Conservation (phyloP, 495 filamentous ascomycete genomes). For the Neurospora sp. region DNA sequence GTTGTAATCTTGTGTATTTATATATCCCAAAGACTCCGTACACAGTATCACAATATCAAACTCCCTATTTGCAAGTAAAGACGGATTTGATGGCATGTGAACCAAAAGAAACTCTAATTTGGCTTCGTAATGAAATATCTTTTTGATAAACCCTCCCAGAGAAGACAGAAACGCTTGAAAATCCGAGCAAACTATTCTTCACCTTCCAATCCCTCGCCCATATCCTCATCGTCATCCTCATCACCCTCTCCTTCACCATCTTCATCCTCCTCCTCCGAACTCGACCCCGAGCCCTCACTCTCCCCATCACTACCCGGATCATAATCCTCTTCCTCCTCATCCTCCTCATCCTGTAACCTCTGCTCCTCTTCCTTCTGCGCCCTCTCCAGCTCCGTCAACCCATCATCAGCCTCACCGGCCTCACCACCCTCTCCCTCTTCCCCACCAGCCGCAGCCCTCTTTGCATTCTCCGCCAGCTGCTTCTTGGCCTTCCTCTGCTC, state of each 20-base stretch:
- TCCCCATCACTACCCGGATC: slow-evolving; percentile 69
- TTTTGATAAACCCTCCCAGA: not conserved
- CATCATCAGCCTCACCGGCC: slow-evolving; percentile 48
- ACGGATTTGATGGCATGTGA: not conserved
- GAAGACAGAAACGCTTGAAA: not conserved
- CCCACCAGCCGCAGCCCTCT: slow-evolving; percentile 35
- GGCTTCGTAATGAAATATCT: not conserved
- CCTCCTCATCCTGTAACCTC: slow-evolving; percentile 54
- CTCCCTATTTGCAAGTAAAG: not conserved
- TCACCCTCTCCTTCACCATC: slow-evolving; percentile 40
- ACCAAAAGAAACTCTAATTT: not conserved
- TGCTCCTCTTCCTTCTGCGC: slow-evolving; percentile 39
- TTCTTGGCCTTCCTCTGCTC: slow-evolving; percentile 74
- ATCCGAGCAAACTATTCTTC: not conserved
- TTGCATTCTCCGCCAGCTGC: slow-evolving; percentile 36
- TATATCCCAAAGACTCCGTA: not conserved
- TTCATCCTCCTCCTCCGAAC: slow-evolving; percentile 37
- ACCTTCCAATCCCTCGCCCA: slow-evolving; percentile 23
- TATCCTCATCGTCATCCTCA: slow-evolving; percentile 38
- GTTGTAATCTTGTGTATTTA: too few relatives aligned
- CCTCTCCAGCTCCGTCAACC: slow-evolving; percentile 51
- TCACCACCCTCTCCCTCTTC: slow-evolving; percentile 37
- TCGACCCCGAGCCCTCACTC: slow-evolving; percentile 57
- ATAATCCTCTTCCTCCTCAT: slow-evolving; percentile 86
- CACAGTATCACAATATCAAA: not conserved